These are phyloP conservation scores for Pulveroboletus sp. DNA, from an alignment of 768 basidiomycete species.

Conservation along the genomic window DNA sequence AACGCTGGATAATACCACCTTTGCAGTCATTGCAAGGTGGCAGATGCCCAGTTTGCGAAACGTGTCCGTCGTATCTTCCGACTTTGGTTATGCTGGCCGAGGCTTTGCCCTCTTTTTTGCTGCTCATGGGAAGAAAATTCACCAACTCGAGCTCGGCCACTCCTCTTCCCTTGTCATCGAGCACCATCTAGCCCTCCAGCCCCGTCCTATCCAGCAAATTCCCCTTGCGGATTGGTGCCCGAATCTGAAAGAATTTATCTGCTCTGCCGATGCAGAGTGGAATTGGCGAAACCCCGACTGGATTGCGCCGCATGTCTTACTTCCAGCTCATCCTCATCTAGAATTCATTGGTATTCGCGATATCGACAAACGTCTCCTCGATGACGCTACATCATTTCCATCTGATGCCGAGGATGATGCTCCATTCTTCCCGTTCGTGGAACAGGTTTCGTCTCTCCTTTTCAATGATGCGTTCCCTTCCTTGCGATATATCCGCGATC, in stretches of 20 bases:
- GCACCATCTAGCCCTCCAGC: conserved; percentile 29
- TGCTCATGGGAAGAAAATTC: conserved; percentile 56
- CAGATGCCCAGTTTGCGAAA: conserved; percentile 57
- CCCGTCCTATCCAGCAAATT: conserved; percentile 33
- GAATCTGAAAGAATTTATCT: conserved; percentile 64
- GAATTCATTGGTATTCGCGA: conserved; percentile 69
- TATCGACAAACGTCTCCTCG: conserved; percentile 57
- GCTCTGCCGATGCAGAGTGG: conserved; percentile 75
- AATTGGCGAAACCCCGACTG: conserved; percentile 76
- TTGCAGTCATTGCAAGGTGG: conserved; percentile 63
- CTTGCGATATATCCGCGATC: conserved; percentile 57
- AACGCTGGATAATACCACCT: conserved; percentile 67
- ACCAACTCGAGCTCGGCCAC: conserved; percentile 69
- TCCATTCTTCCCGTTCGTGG: conserved; percentile 59
- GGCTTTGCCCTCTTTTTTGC: conserved; percentile 66
- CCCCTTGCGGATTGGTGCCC: conserved; percentile 68
- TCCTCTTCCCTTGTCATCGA: conserved; percentile 52
- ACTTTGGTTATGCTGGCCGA: conserved; percentile 62
- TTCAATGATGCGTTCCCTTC: conserved; percentile 56
- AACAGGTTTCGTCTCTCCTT: conserved; percentile 60
- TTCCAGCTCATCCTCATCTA: conserved; percentile 58
- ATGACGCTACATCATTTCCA: conserved; percentile 35
- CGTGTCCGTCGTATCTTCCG: conserved; percentile 64
- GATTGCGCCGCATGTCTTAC: conserved; percentile 72
- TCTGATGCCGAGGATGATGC: conserved; percentile 36